Base-by-base conservation (phyloP, 1,139 yeast genomes). In the Debaryomyces sp. region DNA sequence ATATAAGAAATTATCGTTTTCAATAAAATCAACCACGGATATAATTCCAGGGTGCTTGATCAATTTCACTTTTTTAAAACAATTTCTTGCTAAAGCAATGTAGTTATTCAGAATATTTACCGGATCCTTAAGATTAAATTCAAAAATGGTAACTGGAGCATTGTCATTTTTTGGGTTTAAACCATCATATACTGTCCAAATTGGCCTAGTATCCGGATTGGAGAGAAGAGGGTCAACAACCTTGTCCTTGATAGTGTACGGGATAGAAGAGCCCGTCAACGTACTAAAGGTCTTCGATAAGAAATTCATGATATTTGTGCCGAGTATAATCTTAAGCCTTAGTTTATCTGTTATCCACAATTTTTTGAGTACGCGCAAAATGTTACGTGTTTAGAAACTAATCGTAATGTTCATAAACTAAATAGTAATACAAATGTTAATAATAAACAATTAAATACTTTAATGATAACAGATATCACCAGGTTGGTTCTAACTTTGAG, bases 41-140 rank as follows among this genome's bases (percentile, higher is more conserved):
- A 91, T 72, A 18, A 91, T 78, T 0, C 96, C 96, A 0, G 99
- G 99, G 26, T 89, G 75, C 52, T 85, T 82, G 60, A 91, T 73
- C 27, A 84, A 72, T 60, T 89, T 86, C 54, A 87, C 74, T 60
- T 85, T 87, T 47, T 75, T 80, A 48, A 82, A 74, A 45, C 88
- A 80, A 63, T 90, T 89, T 45, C 75, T 69, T 1, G 94, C 94
- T 47, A 87, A 63, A 9, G 72, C 67, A 29, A 69, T 68, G 41
- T 66, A 64, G 13, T 60, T 61, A 29, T 56, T 54, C 34, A 65
- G 66, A 0, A 70, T 55, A 26, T 71, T 68, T 6, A 59, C 53
- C 1, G 79, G 73, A 23, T 78, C 74, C 45, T 66, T 74, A 42
- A 79, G 63, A 54, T 82, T 83, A 59, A 84, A 85, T 55, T 82